Conservation (phyloP, 1,284 basidiomycete genomes). For the Pseudomicrostroma phylloplanum region DNA sequence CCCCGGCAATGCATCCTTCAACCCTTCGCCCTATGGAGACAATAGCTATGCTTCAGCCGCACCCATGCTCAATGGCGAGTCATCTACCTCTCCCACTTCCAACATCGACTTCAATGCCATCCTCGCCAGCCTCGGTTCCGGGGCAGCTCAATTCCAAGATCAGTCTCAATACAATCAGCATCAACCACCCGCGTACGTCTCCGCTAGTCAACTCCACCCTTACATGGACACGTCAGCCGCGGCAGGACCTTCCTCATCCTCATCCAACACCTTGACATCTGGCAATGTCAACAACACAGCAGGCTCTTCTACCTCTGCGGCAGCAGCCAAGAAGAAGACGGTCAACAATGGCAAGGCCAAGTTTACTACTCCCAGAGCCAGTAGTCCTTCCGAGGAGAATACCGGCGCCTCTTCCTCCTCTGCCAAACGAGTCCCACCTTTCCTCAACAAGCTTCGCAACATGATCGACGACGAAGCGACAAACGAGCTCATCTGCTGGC, state of each 20-base stretch:
- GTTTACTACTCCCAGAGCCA: not conserved
- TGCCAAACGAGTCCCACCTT: constrained; percentile 54
- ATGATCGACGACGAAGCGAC: constrained; percentile 84
- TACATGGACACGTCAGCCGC: too few species aligned
- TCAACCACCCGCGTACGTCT: not conserved
- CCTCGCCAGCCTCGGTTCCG: not conserved
- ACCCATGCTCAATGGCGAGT: not conserved
- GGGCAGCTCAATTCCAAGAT: not conserved
- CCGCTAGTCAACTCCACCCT: not conserved
- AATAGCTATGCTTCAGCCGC: not conserved
- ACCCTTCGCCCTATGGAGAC: too few species aligned
- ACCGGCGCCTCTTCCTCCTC: not conserved
- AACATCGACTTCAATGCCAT: constrained; percentile 3
- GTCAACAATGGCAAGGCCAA: not conserved
- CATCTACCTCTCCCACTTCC: not conserved
- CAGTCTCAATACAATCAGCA: not conserved
- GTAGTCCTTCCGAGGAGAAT: not conserved
- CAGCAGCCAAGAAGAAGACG: not conserved
- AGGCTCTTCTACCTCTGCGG: not conserved
- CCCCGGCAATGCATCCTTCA: not conserved
- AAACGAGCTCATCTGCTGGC: constrained; percentile 80
- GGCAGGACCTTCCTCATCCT: too few species aligned
- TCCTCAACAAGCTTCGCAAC: constrained; percentile 83
- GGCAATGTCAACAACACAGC: not conserved
- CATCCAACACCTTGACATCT: not conserved